Base-by-base conservation (phyloP, 768 basidiomycete genomes). In the Cyathus striatus region DNA sequence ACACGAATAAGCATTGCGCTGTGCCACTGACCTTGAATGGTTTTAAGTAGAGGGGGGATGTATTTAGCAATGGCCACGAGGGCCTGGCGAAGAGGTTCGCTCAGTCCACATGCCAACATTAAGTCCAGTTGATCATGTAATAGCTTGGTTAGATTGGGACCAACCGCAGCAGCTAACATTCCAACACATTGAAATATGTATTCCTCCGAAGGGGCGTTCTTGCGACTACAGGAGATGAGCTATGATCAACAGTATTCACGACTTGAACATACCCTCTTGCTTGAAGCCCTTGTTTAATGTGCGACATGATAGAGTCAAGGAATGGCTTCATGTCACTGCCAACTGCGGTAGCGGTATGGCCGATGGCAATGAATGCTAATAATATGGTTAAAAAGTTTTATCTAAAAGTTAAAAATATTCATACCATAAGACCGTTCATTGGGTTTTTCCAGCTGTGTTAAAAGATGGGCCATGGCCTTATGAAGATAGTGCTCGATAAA, bases 171-270 rank as follows among this genome's bases (percentile, higher is more conserved):
- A 1, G 94, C 91, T 33, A 99, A 71, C 92, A 97, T 95, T 26
- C 91, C 91, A 46, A 99, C 79, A 63, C 96, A 98, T 72, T 97
- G 90, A 57, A 99, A 98, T 45, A 98, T 92, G 0, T 94, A 87
- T 50, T 92, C 92, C 61, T 97, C 94, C 13, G 86, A 83, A 2
- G 90, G 88, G 1, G 92, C 89, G 57, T 91, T 93, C 72, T 93
- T 95, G 57, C 84, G 83, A 44, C 81, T 84, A 48, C 22, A 34
- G 25, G 33, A 26, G 9, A 23, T n/a, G 27, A n/a, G n/a, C n/a
- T n/a, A n/a, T n/a, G n/a, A n/a, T n/a, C 21, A 16, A 47, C 18
- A 33, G 17, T 20, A 21, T 7, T 33, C 16, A 35, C 27, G 27
- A 30, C n/a, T n/a, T 30, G 9, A 17, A 52, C 61, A 49, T 56